Base-by-base conservation (phyloP, 2,329 filamentous ascomycete species). In the Podosphaera fusca region DNA sequence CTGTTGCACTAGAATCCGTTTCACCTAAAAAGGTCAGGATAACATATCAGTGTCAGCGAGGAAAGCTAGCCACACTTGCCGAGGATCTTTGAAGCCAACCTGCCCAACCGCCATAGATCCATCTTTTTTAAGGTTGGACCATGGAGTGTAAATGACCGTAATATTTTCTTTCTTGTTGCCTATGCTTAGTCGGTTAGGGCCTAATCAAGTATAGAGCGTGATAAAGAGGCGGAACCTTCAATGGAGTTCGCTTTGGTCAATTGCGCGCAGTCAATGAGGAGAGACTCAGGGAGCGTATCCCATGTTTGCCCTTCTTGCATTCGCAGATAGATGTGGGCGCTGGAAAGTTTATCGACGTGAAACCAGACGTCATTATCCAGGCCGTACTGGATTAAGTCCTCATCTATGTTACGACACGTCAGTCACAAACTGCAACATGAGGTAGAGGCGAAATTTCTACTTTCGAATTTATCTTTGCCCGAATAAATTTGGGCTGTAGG, bases 161-260 rank as follows among this genome's bases (percentile, higher is more conserved):
- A 98, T 75, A 70, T 96, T 96, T 70, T 96, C 90, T 70, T 95
- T 96, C 72, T 98, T 98, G 74, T 98, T 98, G 61, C 92, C 85
- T 89, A 59, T 4, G 14, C 52, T 14, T 64, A 21, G 30, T 50
- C 8, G 6, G 14, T 6, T 34, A 31, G 29, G 38, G 31, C 30
- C 7, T 56, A 2, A 7, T 42, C 2, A 29, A 31, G 12, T 8
- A n/a, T 49, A 5, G 10, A 2, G 30, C 33, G 33, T 14, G 9
- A 10, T 30, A 51, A 53, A 42, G 34, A 52, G 36, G 7, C 34
- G 52, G 35, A 66, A 84, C 86, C 92, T 74, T 98, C 92, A 64
- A 98, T 98, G 58, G 88, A 95, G 72, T 98, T 98, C 60, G 92
- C 92, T 72, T 98, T 98, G 58, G 92, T 98, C 64, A 98, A 75